phyloP scores from a whole-genome alignment of 2,329 filamentous ascomycete genomes.

The Knufia fluminis region DNA sequence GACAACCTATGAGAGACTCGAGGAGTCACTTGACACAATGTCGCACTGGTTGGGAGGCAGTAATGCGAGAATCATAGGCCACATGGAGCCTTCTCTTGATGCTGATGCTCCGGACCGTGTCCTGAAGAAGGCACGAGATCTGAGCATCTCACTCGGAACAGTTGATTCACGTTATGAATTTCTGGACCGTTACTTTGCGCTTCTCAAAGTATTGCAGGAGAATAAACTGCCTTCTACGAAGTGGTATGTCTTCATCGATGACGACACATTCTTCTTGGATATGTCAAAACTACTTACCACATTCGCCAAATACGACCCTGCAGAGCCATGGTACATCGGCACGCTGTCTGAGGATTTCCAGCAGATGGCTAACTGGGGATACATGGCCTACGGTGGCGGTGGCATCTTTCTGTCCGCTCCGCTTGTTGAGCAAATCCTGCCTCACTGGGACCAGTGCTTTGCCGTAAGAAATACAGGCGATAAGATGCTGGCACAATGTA shows the following conservation, averaged over 20 bases:
- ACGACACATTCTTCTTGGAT: conserved; percentile 55
- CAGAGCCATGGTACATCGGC: conserved; percentile 45
- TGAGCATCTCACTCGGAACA: conserved; percentile 36
- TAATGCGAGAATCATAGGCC: conserved; percentile 43
- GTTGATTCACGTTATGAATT: conserved; percentile 30
- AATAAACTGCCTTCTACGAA: conserved; percentile 29
- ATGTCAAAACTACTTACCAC: conserved; percentile 41
- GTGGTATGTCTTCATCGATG: conserved; percentile 52
- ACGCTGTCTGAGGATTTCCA: conserved; percentile 49
- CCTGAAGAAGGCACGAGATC: conserved; percentile 28
- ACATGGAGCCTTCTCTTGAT: conserved; percentile 36
- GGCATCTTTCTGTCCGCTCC: conserved; percentile 50
- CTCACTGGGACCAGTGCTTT: conserved; percentile 43
- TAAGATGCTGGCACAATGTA: conserved; percentile 48
- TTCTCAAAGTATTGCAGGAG: conserved; percentile 43
- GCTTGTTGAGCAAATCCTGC: conserved; percentile 41
- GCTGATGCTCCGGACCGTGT: conserved; percentile 24
- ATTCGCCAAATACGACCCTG: conserved; percentile 40
- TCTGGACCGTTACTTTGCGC: conserved; percentile 47
- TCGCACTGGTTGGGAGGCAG: conserved; percentile 48
- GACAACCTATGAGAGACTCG: conserved; percentile 43
- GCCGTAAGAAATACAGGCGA: conserved; percentile 42
- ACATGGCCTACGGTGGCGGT: conserved; percentile 54
- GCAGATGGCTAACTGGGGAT: conserved; percentile 45
- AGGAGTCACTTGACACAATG: conserved; percentile 44